phyloP scores from a whole-genome alignment of 495 filamentous ascomycete genomes.

The Penicillium herquei region DNA sequence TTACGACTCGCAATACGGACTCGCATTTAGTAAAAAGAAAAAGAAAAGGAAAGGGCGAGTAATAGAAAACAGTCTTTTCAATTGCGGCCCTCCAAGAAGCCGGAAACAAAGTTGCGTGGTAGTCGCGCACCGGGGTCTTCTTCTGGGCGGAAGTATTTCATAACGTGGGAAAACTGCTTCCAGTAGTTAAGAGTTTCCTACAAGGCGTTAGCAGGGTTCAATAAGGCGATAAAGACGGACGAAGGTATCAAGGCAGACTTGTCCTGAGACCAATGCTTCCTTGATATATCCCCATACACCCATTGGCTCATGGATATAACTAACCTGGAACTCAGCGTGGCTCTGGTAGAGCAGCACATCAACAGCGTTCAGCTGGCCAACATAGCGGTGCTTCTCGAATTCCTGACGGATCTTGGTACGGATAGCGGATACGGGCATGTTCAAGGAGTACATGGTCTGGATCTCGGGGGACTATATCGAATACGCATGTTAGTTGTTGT shows the following conservation, averaged over 20 bases:
- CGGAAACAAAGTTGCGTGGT: constrained; percentile 83
- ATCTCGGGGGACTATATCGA: constrained; percentile 86
- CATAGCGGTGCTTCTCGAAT: constrained; percentile 93
- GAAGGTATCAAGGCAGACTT: not conserved
- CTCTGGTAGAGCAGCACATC: constrained; percentile 87
- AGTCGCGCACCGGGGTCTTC: constrained; percentile 76
- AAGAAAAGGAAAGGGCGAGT: constrained; percentile 16
- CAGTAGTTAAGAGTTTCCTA: constrained; percentile 99
- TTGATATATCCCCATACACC: not conserved
- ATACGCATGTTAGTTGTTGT: constrained; percentile 17
- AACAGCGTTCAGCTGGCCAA: constrained; percentile 80
- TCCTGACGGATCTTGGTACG: constrained; percentile 95
- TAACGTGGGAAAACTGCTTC: constrained; percentile 94
- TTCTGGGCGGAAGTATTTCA: constrained; percentile 94
- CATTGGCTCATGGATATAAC: constrained; percentile 4
- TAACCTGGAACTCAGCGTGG: constrained; percentile 84
- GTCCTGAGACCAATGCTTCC: no score
- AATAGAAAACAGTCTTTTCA: constrained; percentile 25
- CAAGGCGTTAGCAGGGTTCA: constrained; percentile 2
- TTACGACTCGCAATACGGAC: constrained; percentile 18
- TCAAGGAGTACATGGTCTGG: constrained; percentile 91
- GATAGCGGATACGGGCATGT: constrained; percentile 80
- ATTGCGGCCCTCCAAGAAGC: constrained; percentile 78
- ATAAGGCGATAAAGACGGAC: not conserved
- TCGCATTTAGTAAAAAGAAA: constrained; percentile 25